Base-by-base conservation (phyloP, 2,329 filamentous ascomycete genomes). In the Lachnellula occidentalis region DNA sequence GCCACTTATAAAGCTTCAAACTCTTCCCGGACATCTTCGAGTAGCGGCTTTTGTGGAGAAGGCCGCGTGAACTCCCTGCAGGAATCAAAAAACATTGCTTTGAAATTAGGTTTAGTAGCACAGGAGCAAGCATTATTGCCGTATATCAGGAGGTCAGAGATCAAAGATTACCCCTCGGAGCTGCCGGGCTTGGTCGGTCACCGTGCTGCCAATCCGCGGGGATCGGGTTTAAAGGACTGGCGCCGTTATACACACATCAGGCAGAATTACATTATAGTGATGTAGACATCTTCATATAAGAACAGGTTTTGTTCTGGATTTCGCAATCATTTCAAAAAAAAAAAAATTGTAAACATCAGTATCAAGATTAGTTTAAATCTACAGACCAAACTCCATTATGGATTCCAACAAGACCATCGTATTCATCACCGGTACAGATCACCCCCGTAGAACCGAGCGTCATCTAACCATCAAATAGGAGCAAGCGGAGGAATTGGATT, bases 401-500 rank as follows among this genome's bases (percentile, higher is more conserved):
- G 21, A 53, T 21, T 17, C 34, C 2, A 43, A n/a, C 46, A 58
- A 56, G 31, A 53, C 41, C 5, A 51, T 59, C 34, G 31, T 58
- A 12, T 36, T 60, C 1, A 57, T 60, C 41, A 60, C 58, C 8
- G 58, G 58, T 59, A 49, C 39, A 42, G 8, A 15, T 5, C 34
- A 46, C 4, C 27, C 11, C 17, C 14, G n/a, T 11, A 45, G 15
- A 14, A 19, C 6, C 24, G 34, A 22, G 2, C 22, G 12, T 22
- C 21, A 43, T 21, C 37, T 57, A 42, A 47, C 41, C n/a, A 53
- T 74, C 63, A 73, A 1, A 72, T 71, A 0, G 74, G 74, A 1
- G 68, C 71, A 7, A 76, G 76, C 50, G 64, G 61, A 1, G 74
- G 74, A 4, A 63, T 76, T 0, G 74, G 74, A 0, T 66, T 68